phyloP scores from a whole-genome alignment of 176 grass and related monocot species.

The Bonia amplexicaulis region DNA sequence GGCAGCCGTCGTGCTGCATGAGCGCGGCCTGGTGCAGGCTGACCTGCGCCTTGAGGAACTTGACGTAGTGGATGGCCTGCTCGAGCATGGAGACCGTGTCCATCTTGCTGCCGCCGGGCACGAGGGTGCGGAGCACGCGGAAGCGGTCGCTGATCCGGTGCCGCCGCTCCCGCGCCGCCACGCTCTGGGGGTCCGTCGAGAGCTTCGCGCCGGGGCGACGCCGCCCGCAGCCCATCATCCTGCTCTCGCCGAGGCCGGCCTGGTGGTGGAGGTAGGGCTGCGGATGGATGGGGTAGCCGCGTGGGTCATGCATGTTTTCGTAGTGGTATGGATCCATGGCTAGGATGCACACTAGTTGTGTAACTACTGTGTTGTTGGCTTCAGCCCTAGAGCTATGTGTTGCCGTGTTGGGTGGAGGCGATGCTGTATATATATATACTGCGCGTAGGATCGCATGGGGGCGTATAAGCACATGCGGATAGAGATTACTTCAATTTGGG shows the following conservation, averaged over 20 bases:
- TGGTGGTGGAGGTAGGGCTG: conserved; percentile 33
- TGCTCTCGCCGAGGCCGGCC: conserved; percentile 26
- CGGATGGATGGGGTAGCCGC: conserved; percentile 31
- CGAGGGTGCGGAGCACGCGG: conserved; percentile 74
- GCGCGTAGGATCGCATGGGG: background rate
- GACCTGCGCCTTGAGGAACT: conserved; percentile 90
- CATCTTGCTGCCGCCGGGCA: conserved; percentile 95
- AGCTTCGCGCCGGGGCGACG: conserved; percentile 54
- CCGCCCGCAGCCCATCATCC: conserved; percentile 39
- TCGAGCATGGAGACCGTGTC: conserved; percentile 97
- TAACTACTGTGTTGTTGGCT: conserved; percentile 20
- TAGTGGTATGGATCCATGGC: conserved; percentile 52
- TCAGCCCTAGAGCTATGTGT: conserved; percentile 35
- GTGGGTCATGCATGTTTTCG: conserved; percentile 43
- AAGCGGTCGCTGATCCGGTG: conserved; percentile 97
- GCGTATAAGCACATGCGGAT: conserved; percentile 7
- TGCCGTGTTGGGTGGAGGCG: background rate
- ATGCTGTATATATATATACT: conserved; percentile 33
- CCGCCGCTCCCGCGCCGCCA: conserved; percentile 74
- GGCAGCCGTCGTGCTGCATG: conserved; percentile 38
- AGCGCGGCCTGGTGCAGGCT: conserved; percentile 69
- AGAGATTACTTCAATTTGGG: background rate
- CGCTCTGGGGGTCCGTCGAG: conserved; percentile 94
- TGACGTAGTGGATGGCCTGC: conserved; percentile 97
- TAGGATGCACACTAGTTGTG: conserved; percentile 23